Conservation (phyloP, 495 filamentous ascomycete genomes). For the Schizothecium vesticola region DNA sequence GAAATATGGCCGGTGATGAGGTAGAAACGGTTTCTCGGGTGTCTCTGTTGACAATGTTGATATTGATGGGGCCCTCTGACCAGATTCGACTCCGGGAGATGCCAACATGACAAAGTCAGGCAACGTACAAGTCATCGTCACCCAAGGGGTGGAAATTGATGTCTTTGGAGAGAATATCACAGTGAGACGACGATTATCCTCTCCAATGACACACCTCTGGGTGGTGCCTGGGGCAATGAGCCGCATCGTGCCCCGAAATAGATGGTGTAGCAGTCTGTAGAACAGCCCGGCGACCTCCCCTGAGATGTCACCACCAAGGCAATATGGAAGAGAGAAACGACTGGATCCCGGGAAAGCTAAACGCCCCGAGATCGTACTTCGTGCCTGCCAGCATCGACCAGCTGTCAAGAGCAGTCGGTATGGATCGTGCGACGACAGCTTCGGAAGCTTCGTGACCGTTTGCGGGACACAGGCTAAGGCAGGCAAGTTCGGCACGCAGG, state of each 20-base stretch:
- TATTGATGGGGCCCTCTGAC: neutral
- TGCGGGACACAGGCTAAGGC: neutral
- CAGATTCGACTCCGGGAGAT: neutral
- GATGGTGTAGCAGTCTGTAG: neutral
- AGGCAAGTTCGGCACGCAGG: neutral
- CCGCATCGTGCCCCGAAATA: neutral
- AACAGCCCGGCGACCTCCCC: neutral
- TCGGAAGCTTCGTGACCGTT: neutral
- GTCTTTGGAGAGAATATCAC: neutral
- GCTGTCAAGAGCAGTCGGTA: neutral
- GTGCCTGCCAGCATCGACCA: neutral
- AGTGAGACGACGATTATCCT: neutral
- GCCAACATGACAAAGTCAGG: neutral
- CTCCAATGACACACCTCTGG: neutral
- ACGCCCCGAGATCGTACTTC: neutral
- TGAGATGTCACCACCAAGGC: neutral
- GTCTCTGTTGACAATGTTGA: neutral
- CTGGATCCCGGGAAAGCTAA: neutral
- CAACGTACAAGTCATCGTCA: neutral
- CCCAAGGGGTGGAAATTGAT: neutral
- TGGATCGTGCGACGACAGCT: neutral
- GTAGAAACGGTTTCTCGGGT: neutral
- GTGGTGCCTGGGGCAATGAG: neutral
- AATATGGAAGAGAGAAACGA: neutral
- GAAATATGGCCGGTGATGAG: neutral